Conservation (phyloP, 106 monocot genomes). For the Dendrobium catenatum region DNA sequence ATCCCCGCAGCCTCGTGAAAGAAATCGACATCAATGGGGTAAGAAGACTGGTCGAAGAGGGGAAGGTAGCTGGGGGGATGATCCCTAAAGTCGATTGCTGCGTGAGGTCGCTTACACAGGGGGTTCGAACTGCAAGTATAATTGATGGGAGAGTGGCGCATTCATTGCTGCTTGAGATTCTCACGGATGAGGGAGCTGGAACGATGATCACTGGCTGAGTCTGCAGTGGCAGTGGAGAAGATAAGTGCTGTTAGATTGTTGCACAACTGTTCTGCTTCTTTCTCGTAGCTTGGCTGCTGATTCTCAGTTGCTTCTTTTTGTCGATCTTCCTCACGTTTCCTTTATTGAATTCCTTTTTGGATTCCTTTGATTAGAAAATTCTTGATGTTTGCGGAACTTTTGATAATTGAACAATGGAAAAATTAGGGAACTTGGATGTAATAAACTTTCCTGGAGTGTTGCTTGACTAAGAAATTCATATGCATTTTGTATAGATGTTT, state of each 20-base stretch:
- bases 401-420: no score
- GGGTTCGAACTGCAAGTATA: conserved; percentile 82
- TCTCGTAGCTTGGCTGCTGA: background rate
- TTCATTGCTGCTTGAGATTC: conserved; percentile 80
- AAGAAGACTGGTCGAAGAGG: conserved; percentile 68
- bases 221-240: background rate
- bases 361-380: no score
- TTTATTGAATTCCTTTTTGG: no score
- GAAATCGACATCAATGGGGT: conserved; percentile 65
- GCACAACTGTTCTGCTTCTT: background rate
- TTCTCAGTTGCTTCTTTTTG: background rate
- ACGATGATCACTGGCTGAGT: conserved; percentile 87
- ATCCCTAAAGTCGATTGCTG: conserved; percentile 94
- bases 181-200: conserved; percentile 86
- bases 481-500: no score
- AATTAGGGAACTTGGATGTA: no score
- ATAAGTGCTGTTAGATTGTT: background rate
- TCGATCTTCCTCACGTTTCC: background rate
- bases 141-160: conserved; percentile 82
- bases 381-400: no score
- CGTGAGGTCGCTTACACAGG: conserved; percentile 71
- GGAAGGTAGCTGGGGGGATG: conserved; percentile 90
- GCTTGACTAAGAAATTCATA: no score
- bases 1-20: conserved; percentile 60
- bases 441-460: no score